A percentile compares a stretch with the other conserved stretches of the same genome.
These are phyloP conservation scores for Dalbergia cochinchinensis DNA, from an alignment of 306 rosid genomes.

Conservation along the genomic window DNA sequence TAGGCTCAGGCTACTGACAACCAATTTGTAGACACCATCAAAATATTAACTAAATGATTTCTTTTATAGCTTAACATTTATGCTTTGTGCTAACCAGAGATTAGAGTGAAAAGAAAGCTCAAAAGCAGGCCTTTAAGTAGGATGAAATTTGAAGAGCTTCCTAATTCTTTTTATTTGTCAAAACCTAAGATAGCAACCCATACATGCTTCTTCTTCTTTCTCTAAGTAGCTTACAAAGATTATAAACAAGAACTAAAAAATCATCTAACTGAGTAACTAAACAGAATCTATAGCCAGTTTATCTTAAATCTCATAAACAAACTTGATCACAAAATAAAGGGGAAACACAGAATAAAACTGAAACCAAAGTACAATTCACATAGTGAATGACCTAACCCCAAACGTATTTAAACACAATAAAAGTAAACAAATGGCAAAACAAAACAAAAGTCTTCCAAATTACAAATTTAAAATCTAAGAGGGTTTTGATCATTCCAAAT, in stretches of 20 bases:
- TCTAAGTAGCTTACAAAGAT: background rate
- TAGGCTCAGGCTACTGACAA: background rate
- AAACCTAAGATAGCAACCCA: conserved; percentile 24
- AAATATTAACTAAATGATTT: background rate
- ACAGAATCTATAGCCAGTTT: background rate
- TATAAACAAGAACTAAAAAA: conserved; percentile 9
- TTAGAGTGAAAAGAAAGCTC: conserved; percentile 7
- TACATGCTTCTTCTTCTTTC: background rate
- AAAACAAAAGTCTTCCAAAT: background rate
- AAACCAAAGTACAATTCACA: background rate
- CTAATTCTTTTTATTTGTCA: background rate
- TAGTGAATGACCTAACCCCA: conserved; percentile 22
- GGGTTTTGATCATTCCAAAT: background rate
- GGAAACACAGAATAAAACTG: conserved; percentile 1
- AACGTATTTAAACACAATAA: background rate
- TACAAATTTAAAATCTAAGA: background rate
- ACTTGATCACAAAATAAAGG: background rate
- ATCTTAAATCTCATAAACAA: background rate
- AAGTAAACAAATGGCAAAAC: background rate
- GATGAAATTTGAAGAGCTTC: background rate
- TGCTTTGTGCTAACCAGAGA: conserved; percentile 6
- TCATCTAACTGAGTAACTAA: background rate
- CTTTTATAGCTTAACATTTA: background rate
- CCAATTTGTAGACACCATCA: background rate
- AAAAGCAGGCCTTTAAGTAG: conserved; percentile 1